Percentiles rank a stretch among this genome's conserved stretches.
Evolutionary conservation across 495 filamentous ascomycete genomes (phyloP).

Genomic region (Bathelium albidoporum): DNA sequence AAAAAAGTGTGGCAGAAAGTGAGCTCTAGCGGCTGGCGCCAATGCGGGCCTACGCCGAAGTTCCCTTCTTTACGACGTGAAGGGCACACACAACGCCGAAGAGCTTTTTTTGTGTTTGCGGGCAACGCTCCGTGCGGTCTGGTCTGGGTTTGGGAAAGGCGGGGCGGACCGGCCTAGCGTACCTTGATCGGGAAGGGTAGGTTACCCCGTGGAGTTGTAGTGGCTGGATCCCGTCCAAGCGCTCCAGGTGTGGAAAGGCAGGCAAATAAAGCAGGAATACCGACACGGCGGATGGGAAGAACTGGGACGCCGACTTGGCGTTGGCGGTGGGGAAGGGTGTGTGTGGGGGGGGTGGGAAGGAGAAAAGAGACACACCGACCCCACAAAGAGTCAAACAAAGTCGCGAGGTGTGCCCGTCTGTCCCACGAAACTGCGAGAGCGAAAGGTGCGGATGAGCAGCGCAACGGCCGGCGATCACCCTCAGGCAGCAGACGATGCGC

Average conservation of each 20-base stretch:
- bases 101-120: background rate
- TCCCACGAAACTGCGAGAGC: background rate
- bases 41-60: background rate
- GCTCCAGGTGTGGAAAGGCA: background rate
- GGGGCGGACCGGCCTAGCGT: constrained; percentile 1
- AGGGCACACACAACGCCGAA: background rate
- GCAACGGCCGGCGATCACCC: background rate
- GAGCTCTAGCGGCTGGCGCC: background rate
- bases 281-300: background rate
- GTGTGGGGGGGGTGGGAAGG: background rate
- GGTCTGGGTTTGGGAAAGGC: constrained; percentile 2
- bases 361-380: background rate
- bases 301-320: background rate
- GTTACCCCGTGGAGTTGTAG: background rate
- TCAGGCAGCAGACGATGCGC: background rate
- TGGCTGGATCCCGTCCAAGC: background rate
- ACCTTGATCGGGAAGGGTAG: background rate
- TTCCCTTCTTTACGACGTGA: background rate
- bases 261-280: background rate
- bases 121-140: background rate
- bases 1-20: background rate
- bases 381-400: constrained; percentile 1
- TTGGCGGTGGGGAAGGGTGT: background rate
- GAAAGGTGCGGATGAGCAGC: background rate
- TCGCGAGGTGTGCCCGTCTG: background rate